Percentiles rank a stretch among this genome's conserved stretches.
phyloP scores from a whole-genome alignment of 2,329 filamentous ascomycete genomes.

The Fusarium sp. region DNA sequence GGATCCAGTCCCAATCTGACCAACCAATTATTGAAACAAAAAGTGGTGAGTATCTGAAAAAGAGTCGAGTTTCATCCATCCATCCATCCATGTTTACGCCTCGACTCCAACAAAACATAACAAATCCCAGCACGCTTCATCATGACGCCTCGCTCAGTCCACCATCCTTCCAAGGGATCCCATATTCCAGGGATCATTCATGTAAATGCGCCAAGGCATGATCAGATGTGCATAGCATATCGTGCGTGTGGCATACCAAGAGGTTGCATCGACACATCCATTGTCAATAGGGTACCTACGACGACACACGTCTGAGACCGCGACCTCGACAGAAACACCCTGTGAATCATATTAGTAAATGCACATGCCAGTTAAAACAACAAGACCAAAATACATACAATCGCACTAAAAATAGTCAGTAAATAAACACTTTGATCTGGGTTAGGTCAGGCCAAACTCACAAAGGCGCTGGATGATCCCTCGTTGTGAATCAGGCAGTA shows the following conservation, averaged over 20 bases:
- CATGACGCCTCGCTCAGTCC: conserved; percentile 24
- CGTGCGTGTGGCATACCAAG: neutral
- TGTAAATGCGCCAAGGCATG: conserved; percentile 9
- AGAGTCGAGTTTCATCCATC: conserved; percentile 38
- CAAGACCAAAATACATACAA: conserved; percentile 55
- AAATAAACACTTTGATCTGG: neutral
- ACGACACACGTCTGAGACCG: conserved; percentile 48
- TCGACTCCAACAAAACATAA: conserved; percentile 27
- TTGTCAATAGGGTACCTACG: neutral
- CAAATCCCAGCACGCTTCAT: conserved; percentile 5
- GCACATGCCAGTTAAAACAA: neutral
- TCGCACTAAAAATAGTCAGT: conserved; percentile 60
- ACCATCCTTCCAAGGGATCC: neutral
- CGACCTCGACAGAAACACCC: conserved; percentile 55
- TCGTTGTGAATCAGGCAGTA: conserved; percentile 90
- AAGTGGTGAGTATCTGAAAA: conserved; percentile 32
- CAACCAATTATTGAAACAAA: conserved; percentile 1
- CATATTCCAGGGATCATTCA: conserved; percentile 25
- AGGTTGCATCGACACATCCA: conserved; percentile 24
- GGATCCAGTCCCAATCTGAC: neutral
- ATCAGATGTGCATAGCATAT: conserved; percentile 13
- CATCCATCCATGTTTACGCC: conserved; percentile 15
- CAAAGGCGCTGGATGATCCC: conserved; percentile 76
- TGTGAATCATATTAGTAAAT: conserved; percentile 37
- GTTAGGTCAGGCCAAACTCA: conserved; percentile 54